Evolutionary conservation across 345 rosid genomes (phyloP).

Genomic region (Populus euphratica): DNA sequence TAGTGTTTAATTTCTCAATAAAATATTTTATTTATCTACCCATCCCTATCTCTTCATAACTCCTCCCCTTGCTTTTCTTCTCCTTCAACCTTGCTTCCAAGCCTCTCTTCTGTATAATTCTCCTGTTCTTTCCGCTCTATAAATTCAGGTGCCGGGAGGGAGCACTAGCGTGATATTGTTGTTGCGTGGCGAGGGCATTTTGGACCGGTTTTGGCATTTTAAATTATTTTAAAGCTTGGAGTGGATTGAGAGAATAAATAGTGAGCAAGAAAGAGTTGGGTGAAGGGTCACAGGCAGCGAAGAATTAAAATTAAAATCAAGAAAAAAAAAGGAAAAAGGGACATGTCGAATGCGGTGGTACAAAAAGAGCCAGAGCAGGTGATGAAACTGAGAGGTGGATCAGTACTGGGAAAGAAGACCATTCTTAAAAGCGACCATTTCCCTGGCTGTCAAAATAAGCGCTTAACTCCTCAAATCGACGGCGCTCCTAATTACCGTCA

Average conservation of each 20-base stretch:
- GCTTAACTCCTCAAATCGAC: constrained; percentile 82
- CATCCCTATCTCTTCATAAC: background rate
- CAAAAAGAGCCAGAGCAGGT: constrained; percentile 87
- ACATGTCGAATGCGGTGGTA: constrained; percentile 48
- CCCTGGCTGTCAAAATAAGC: constrained; percentile 99
- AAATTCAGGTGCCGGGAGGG: background rate
- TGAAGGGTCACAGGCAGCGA: background rate
- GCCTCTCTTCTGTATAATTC: background rate
- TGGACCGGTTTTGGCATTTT: background rate
- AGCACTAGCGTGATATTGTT: background rate
- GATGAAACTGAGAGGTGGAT: constrained; percentile 89
- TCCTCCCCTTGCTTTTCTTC: constrained; percentile 9
- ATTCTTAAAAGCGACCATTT: constrained; percentile 96
- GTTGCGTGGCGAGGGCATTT: background rate
- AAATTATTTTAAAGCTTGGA: background rate
- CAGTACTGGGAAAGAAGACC: constrained; percentile 94
- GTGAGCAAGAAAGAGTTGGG: background rate
- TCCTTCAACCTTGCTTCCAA: background rate
- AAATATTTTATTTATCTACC: background rate
- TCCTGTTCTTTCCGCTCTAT: background rate
- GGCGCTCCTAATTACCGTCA: constrained; percentile 99
- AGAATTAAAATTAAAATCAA: background rate
- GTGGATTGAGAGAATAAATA: background rate
- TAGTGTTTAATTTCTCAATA: background rate
- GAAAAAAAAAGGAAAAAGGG: constrained; percentile 5